Conservation (phyloP, 1,284 basidiomycete species). For the Marasmius sp. region DNA sequence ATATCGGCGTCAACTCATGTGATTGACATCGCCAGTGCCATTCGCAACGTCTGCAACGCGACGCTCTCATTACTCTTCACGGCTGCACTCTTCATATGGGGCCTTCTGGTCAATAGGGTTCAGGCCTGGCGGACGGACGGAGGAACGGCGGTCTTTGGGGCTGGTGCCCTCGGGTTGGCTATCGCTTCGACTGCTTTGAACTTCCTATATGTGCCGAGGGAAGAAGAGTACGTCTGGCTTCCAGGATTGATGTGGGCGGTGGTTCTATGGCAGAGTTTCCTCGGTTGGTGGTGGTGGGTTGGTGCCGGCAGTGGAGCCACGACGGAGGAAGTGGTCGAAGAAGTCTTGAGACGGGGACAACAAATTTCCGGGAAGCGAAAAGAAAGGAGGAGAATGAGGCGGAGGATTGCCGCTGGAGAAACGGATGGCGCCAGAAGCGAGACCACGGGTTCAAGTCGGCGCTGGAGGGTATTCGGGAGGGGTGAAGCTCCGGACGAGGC, state of each 20-base stretch:
- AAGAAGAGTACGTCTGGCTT: constrained; percentile 85
- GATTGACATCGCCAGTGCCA: constrained; percentile 68
- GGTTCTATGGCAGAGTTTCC: constrained; percentile 89
- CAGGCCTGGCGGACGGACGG: constrained; percentile 96
- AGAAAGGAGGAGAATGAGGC: constrained; percentile 33
- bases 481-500: constrained; percentile 33
- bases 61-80: constrained; percentile 95
- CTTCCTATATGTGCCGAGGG: constrained; percentile 79
- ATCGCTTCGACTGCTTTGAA: constrained; percentile 81
- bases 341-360: constrained; percentile 57
- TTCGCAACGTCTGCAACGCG: constrained; percentile 94
- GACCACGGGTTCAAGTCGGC: not conserved
- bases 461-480: not conserved
- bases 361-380: constrained; percentile 53
- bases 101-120: constrained; percentile 83
- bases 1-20: constrained; percentile 50
- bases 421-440: constrained; percentile 34
- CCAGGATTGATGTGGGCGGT: constrained; percentile 84
- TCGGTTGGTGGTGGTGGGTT: constrained; percentile 98
- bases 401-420: constrained; percentile 25
- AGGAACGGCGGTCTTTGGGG: constrained; percentile 93
- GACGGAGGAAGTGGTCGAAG: constrained; percentile 58
- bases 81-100: constrained; percentile 89
- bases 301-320: constrained; percentile 74
- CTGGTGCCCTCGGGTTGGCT: constrained; percentile 77